Percentiles rank a stretch among this genome's conserved stretches.
Evolutionary conservation across 495 filamentous ascomycete species (phyloP).

Genomic region (Aspergillus sclerotioniger): DNA sequence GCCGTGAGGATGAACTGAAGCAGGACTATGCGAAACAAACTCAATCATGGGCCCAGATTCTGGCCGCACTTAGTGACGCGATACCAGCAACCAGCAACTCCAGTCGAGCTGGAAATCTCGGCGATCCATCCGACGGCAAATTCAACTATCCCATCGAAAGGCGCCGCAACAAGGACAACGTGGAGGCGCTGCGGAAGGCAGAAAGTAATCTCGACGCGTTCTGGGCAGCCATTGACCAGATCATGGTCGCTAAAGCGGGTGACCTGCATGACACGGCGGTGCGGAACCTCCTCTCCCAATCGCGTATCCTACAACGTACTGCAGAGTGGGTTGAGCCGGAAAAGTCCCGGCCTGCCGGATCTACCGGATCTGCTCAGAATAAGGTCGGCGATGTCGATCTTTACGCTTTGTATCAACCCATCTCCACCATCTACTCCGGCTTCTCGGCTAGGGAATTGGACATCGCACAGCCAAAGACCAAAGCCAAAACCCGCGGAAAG

Average conservation of each 20-base stretch:
- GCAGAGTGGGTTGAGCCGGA: slow-evolving; percentile 47
- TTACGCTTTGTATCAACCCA: slow-evolving; percentile 19
- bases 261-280: too few relatives aligned
- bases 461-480: slow-evolving; percentile 21
- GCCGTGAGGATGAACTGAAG: slow-evolving; percentile 25
- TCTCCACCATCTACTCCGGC: slow-evolving; percentile 10
- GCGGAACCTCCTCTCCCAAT: slow-evolving; percentile 30
- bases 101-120: background rate
- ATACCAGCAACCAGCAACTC: background rate
- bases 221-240: too few relatives aligned
- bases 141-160: slow-evolving; percentile 51
- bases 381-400: slow-evolving; percentile 20
- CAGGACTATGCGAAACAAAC: slow-evolving; percentile 16
- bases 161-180: slow-evolving; percentile 41
- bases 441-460: background rate
- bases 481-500: slow-evolving; percentile 42
- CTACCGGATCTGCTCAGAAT: slow-evolving; percentile 2
- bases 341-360: slow-evolving; percentile 9
- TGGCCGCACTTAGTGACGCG: background rate
- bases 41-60: background rate
- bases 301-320: slow-evolving; percentile 43
- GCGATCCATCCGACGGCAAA: slow-evolving; percentile 23
- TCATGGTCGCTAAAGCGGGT: too few relatives aligned
- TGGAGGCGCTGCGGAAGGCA: too few relatives aligned
- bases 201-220: too few relatives aligned